Percentiles rank a stretch among this genome's conserved stretches.
These are phyloP conservation scores for Ambrosia artemisiifolia DNA, from an alignment of 129 eudicot genomes.

Conservation along the genomic window DNA sequence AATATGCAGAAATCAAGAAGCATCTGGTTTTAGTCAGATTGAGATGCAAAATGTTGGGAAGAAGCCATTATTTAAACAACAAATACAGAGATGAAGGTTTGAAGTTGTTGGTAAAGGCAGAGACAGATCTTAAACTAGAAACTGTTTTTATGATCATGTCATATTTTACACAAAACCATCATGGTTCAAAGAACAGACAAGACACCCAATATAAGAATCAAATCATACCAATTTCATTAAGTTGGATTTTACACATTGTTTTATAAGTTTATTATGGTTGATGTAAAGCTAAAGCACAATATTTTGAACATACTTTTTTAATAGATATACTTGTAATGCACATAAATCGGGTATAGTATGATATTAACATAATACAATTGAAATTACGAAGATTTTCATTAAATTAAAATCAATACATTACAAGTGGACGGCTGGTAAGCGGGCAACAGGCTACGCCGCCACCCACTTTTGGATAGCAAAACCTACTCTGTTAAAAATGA, in stretches of 20 bases:
- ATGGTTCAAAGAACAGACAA: conserved; percentile 43
- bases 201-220: conserved; percentile 40
- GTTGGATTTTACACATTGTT: neutral
- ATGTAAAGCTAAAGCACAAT: too few relatives aligned
- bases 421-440: too few relatives aligned
- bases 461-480: too few relatives aligned
- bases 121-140: conserved; percentile 27
- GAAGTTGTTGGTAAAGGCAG: conserved; percentile 24
- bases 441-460: too few relatives aligned
- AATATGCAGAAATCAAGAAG: conserved; percentile 16
- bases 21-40: conserved; percentile 33
- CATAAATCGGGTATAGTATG: neutral
- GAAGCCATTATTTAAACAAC: conserved; percentile 26
- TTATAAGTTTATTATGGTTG: neutral
- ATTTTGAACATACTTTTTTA: too few relatives aligned
- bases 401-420: too few relatives aligned
- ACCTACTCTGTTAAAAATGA: too few relatives aligned
- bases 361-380: neutral
- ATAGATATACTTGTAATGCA: neutral
- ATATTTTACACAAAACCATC: conserved; percentile 31
- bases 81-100: conserved; percentile 38
- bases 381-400: too few relatives aligned
- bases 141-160: conserved; percentile 26
- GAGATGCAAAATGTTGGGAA: conserved; percentile 38
- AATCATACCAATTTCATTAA: conserved; percentile 26